These are phyloP conservation scores for Durio zibethinus DNA, from an alignment of 345 rosid species.

Conservation along the genomic window DNA sequence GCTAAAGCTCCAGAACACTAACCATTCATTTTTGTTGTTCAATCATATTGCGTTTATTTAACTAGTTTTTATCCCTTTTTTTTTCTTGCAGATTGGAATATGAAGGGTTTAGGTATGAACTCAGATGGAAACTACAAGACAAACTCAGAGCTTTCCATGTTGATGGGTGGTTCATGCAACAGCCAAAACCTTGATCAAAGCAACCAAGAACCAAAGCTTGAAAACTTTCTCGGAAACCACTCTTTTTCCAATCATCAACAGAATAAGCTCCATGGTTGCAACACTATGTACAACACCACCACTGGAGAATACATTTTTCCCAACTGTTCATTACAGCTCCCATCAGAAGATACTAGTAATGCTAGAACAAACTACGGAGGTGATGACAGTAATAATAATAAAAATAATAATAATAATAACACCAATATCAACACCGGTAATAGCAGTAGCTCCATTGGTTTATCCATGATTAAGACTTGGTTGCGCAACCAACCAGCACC, in stretches of 20 bases:
- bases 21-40: not conserved
- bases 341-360: slow-evolving; percentile 17
- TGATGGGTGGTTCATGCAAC: slow-evolving; percentile 42
- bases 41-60: no score
- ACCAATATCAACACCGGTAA: slow-evolving; percentile 7
- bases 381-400: slow-evolving; percentile 19
- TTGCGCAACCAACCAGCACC: slow-evolving; percentile 57
- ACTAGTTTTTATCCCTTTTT: no score
- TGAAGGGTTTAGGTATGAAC: slow-evolving; percentile 43
- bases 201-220: slow-evolving; percentile 60
- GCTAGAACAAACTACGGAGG: slow-evolving; percentile 15
- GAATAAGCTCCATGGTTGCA: slow-evolving; percentile 26
- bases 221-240: slow-evolving; percentile 68
- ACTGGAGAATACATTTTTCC: slow-evolving; percentile 11
- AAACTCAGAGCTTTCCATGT: slow-evolving; percentile 27
- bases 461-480: slow-evolving; percentile 90
- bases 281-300: slow-evolving; percentile 37
- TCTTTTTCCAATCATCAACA: slow-evolving; percentile 38
- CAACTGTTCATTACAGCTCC: not conserved
- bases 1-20: slow-evolving; percentile 21
- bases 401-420: no score
- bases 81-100: slow-evolving; percentile 54
- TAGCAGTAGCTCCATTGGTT: slow-evolving; percentile 43
- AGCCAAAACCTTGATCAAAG: slow-evolving; percentile 9
- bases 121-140: slow-evolving; percentile 22